Evolutionary conservation across 2,329 filamentous ascomycete genomes (phyloP).

Genomic region (Pseudogymnoascus sp.): DNA sequence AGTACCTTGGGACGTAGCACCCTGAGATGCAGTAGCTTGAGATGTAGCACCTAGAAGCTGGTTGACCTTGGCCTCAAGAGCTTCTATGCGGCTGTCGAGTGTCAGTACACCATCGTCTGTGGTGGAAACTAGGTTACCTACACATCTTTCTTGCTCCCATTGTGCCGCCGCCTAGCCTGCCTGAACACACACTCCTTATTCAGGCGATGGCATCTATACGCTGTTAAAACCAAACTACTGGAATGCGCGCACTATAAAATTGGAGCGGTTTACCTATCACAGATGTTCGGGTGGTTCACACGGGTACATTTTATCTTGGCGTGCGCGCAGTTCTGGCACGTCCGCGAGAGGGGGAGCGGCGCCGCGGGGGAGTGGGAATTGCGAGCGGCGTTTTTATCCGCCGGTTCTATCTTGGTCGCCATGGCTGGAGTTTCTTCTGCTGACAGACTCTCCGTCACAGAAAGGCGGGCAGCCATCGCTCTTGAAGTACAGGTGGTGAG

Average conservation of each 20-base stretch:
- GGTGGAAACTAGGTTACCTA: constrained; percentile 11
- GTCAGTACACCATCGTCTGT: constrained; percentile 3
- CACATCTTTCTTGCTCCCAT: constrained; percentile 31
- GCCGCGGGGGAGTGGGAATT: not conserved
- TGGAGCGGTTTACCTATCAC: not conserved
- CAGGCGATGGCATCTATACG: constrained; percentile 29
- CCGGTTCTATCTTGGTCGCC: not conserved
- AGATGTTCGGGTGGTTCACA: not conserved
- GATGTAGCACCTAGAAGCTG: constrained; percentile 14
- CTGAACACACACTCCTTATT: constrained; percentile 31
- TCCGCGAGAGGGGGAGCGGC: not conserved
- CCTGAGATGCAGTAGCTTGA: constrained; percentile 15
- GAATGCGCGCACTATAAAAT: not conserved
- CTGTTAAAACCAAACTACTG: not conserved
- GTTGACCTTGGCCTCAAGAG: constrained; percentile 25
- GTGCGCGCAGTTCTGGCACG: not conserved
- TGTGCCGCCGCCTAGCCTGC: constrained; percentile 27
- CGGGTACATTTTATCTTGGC: constrained; percentile 1
- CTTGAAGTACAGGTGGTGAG: not conserved
- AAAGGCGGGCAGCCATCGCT: not conserved
- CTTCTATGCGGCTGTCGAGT: constrained; percentile 27
- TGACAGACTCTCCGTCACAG: not conserved
- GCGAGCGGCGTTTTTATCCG: not conserved
- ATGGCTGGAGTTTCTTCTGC: not conserved
- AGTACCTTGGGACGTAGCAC: constrained; percentile 18